Percentiles rank a stretch among this genome's conserved stretches.
phyloP scores from a whole-genome alignment of 805 yeast genomes.

The Sporopachydermia lactativora region DNA sequence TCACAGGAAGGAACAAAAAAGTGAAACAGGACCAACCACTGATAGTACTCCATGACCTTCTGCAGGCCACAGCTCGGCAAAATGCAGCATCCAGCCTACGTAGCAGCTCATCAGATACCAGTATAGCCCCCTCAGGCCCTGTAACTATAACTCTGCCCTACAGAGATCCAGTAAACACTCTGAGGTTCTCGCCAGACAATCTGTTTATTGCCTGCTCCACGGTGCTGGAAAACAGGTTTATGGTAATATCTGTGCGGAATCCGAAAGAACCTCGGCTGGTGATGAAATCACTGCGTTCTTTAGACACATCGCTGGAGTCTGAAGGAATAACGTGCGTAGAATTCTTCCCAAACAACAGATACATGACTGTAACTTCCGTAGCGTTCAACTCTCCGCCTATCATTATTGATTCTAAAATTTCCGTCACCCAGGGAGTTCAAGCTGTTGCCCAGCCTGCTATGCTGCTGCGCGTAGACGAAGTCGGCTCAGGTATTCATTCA shows the following conservation, averaged over 20 bases:
- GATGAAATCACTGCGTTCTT: slow-evolving; percentile 50
- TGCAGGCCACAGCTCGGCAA: slow-evolving; percentile 6
- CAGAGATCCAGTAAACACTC: slow-evolving; percentile 65
- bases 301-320: slow-evolving; percentile 56
- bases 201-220: slow-evolving; percentile 64
- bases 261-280: slow-evolving; percentile 50
- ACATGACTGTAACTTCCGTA: slow-evolving; percentile 34
- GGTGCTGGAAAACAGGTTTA: slow-evolving; percentile 61
- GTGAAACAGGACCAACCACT: slow-evolving; percentile 66
- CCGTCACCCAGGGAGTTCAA: slow-evolving; percentile 2
- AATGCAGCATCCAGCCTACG: slow-evolving; percentile 9
- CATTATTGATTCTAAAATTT: slow-evolving; percentile 46
- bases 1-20: slow-evolving; percentile 63
- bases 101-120: slow-evolving; percentile 10
- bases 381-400: slow-evolving; percentile 57
- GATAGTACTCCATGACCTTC: slow-evolving; percentile 38
- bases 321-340: slow-evolving; percentile 81
- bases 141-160: slow-evolving; percentile 73
- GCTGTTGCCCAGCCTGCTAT: slow-evolving; percentile 46
- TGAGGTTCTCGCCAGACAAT: slow-evolving; percentile 63
- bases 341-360: slow-evolving; percentile 53
- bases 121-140: slow-evolving; percentile 21
- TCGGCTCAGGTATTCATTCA: slow-evolving; percentile 67
- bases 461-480: slow-evolving; percentile 53
- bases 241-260: slow-evolving; percentile 55